These are phyloP conservation scores for Naumovozyma baii DNA, from an alignment of 805 yeast species.

Conservation along the genomic window DNA sequence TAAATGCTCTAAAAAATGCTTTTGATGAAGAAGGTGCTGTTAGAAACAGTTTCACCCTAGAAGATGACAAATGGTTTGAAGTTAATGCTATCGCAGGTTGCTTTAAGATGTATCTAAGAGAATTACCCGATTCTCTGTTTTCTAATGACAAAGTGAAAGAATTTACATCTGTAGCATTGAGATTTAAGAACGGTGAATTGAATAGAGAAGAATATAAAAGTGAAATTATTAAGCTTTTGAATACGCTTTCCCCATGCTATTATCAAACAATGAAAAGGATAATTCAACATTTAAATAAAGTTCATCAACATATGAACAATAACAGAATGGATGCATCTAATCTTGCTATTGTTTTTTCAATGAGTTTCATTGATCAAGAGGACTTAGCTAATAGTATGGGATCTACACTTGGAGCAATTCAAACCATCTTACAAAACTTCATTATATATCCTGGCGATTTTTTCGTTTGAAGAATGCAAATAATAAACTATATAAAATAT, in stretches of 20 bases:
- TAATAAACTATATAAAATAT: too few relatives aligned
- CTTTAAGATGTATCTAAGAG: constrained; percentile 74
- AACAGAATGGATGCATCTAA: constrained; percentile 87
- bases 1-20: constrained; percentile 42
- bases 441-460: constrained; percentile 34
- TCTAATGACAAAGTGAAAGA: constrained; percentile 55
- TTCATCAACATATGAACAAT: constrained; percentile 52
- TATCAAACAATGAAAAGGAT: constrained; percentile 59
- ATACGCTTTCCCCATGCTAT: constrained; percentile 52
- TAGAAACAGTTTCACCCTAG: constrained; percentile 37
- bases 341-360: constrained; percentile 78
- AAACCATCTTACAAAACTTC: constrained; percentile 40
- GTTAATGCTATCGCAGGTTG: constrained; percentile 83
- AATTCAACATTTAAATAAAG: constrained; percentile 57
- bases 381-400: constrained; percentile 38
- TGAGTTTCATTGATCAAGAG: constrained; percentile 45
- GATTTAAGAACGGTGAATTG: constrained; percentile 15
- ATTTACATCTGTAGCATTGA: constrained; percentile 35
- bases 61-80: constrained; percentile 58
- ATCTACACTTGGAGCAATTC: constrained; percentile 44
- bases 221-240: constrained; percentile 27
- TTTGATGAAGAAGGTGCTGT: constrained; percentile 40
- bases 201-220: constrained; percentile 18
- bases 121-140: constrained; percentile 75
- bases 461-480: constrained; percentile 13